Percentiles rank a stretch among this genome's conserved stretches.
Conservation (phyloP, 1,284 basidiomycete genomes). For the Boletus subluridellus region DNA sequence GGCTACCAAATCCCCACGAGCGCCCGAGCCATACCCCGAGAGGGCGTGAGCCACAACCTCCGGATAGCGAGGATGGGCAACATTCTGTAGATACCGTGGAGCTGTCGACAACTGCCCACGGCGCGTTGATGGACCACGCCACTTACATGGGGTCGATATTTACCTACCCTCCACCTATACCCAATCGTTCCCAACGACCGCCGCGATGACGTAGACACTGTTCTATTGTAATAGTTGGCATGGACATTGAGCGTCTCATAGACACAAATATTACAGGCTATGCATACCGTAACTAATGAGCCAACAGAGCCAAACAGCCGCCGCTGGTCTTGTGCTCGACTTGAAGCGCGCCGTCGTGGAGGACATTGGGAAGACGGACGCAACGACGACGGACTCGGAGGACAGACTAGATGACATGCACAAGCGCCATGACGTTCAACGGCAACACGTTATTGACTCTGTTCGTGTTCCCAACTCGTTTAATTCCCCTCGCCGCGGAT, state of each 20-base stretch:
- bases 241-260: background rate
- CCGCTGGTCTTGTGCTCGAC: background rate
- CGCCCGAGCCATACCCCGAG: background rate
- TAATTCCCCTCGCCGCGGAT: background rate
- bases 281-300: background rate
- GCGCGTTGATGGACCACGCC: slow-evolving; percentile 31
- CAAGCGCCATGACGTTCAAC: slow-evolving; percentile 67
- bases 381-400: slow-evolving; percentile 19
- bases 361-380: background rate
- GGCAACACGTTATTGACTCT: slow-evolving; percentile 70
- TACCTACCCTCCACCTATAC: slow-evolving; percentile 4
- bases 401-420: slow-evolving; percentile 59
- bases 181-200: slow-evolving; percentile 3
- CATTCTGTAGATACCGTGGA: slow-evolving; percentile 22
- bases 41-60: background rate
- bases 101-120: slow-evolving; percentile 30
- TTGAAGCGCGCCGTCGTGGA: background rate
- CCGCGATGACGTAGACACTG: slow-evolving; percentile 9
- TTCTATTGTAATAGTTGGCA: slow-evolving; percentile 2
- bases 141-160: slow-evolving; percentile 24
- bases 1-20: slow-evolving; percentile 11
- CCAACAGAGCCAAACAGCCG: slow-evolving; percentile 29
- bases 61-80: slow-evolving; percentile 17
- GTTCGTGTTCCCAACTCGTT: slow-evolving; percentile 41
- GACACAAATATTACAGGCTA: background rate